Conservation (phyloP, 2,329 filamentous ascomycete genomes). For the Fusarium luffae region DNA sequence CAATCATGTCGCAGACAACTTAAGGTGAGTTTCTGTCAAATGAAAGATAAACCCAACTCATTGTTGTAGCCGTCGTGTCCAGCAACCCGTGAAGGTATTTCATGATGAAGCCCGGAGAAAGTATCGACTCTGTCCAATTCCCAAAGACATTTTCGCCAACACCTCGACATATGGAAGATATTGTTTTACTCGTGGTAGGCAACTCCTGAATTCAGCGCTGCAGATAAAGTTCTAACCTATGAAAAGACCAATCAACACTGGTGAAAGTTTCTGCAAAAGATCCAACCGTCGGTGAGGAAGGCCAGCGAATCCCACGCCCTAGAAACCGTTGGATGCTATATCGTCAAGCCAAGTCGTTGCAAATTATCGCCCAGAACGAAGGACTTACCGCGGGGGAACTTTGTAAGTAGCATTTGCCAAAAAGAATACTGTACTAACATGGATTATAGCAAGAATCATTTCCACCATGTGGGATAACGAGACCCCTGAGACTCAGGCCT, state of each 20-base stretch:
- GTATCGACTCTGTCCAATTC: constrained; percentile 45
- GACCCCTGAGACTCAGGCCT: constrained; percentile 34
- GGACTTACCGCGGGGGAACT: constrained; percentile 46
- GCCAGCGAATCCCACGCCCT: constrained; percentile 44
- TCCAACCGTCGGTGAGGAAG: neutral
- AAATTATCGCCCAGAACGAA: constrained; percentile 40
- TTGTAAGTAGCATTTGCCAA: constrained; percentile 42
- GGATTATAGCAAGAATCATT: constrained; percentile 43
- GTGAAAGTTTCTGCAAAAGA: neutral
- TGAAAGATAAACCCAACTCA: neutral
- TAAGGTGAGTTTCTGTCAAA: constrained; percentile 36
- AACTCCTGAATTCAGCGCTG: too few relatives aligned
- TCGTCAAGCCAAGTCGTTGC: constrained; percentile 44
- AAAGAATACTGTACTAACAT: neutral
- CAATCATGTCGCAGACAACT: constrained; percentile 38
- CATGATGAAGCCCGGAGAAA: constrained; percentile 39
- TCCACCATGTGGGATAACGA: constrained; percentile 47
- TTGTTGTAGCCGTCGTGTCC: constrained; percentile 32
- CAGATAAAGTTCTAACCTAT: neutral
- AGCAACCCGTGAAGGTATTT: constrained; percentile 45
- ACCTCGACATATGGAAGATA: constrained; percentile 28
- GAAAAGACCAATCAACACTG: neutral
- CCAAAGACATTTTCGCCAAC: constrained; percentile 19
- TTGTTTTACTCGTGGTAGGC: constrained; percentile 40
- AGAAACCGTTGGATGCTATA: constrained; percentile 52